Conservation (phyloP, 129 eudicot species). For the Erigeron canadensis region DNA sequence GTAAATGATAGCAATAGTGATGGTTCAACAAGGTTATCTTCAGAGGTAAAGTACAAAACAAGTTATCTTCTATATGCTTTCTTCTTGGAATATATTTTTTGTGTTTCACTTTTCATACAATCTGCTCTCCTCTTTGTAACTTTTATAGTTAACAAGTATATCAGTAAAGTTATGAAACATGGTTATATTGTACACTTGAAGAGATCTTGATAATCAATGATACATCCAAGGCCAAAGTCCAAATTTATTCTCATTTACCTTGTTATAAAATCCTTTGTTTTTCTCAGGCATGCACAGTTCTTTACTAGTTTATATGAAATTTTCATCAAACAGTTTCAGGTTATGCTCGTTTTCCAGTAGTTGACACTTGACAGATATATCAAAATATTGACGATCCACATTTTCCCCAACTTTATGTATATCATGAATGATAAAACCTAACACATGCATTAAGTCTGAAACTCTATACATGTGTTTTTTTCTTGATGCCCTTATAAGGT, state of each 20-base stretch:
- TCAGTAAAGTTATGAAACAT: background rate
- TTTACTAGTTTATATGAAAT: background rate
- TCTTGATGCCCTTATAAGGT: background rate
- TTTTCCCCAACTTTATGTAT: background rate
- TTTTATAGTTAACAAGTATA: background rate
- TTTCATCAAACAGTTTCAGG: background rate
- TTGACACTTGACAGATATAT: background rate
- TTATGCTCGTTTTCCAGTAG: background rate
- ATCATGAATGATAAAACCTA: background rate
- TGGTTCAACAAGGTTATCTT: slow-evolving; percentile 30
- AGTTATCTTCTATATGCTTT: slow-evolving; percentile 1
- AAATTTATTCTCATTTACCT: background rate
- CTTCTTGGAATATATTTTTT: background rate
- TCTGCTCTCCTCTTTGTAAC: background rate
- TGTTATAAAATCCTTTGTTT: background rate
- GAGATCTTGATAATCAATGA: background rate
- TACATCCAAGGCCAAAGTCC: background rate
- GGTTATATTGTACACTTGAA: background rate
- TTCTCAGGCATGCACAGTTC: background rate
- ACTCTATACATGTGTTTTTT: background rate
- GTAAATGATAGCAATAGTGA: slow-evolving; percentile 31
- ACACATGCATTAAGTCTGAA: background rate
- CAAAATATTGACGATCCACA: background rate
- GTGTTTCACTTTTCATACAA: background rate
- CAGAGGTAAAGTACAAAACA: slow-evolving; percentile 52